phyloP scores from a whole-genome alignment of 768 basidiomycete species.

The Suillus alpinus region DNA sequence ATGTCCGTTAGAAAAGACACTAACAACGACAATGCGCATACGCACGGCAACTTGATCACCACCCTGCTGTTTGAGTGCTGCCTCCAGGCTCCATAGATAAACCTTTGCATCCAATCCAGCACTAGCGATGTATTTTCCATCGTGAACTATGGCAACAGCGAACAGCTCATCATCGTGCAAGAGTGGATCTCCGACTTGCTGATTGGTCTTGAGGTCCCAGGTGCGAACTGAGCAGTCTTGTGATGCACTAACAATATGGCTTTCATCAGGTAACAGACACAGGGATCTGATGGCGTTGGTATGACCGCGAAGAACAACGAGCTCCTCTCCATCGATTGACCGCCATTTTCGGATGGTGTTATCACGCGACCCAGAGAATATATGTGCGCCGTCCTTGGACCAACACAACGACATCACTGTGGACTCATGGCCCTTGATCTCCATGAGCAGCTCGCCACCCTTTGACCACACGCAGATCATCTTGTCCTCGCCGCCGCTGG shows the following conservation, averaged over 20 bases:
- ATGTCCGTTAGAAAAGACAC: too few relatives aligned
- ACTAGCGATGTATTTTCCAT: constrained; percentile 77
- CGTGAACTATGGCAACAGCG: constrained; percentile 71
- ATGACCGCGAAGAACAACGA: not conserved
- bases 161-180: constrained; percentile 84
- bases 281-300: not conserved
- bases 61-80: not conserved
- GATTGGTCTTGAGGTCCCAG: not conserved
- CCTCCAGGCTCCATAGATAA: constrained; percentile 76
- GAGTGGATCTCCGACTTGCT: constrained; percentile 30
- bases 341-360: not conserved
- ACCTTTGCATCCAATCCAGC: constrained; percentile 76
- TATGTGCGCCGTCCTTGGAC: not conserved
- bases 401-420: not conserved
- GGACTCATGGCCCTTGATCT: not conserved
- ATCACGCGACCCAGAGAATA: not conserved
- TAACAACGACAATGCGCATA: too few relatives aligned
- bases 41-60: too few relatives aligned
- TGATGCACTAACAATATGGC: not conserved
- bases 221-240: not conserved
- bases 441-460: not conserved
- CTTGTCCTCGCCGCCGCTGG: not conserved
- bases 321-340: not conserved
- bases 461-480: not conserved
- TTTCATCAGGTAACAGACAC: not conserved